Evolutionary conservation across 2,329 filamentous ascomycete genomes (phyloP).

Genomic region (Phyllosticta citribraziliensis): DNA sequence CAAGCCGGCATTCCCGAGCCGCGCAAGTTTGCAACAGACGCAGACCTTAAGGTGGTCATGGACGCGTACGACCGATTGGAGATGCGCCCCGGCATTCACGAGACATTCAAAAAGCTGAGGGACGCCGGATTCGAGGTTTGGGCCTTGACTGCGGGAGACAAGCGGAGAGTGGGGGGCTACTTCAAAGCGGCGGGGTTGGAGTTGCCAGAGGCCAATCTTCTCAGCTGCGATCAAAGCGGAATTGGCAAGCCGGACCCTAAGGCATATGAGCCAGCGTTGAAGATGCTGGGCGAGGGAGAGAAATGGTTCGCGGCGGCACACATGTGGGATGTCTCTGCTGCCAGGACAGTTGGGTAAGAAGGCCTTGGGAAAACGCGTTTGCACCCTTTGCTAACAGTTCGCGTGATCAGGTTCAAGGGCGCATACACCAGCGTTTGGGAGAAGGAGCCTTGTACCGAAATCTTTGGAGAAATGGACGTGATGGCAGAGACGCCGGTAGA

Average conservation of each 20-base stretch:
- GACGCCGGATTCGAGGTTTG: slow-evolving; percentile 43
- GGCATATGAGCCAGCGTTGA: slow-evolving; percentile 37
- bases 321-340: slow-evolving; percentile 46
- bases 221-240: slow-evolving; percentile 40
- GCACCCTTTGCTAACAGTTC: slow-evolving; percentile 16
- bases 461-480: slow-evolving; percentile 46
- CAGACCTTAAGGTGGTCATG: slow-evolving; percentile 33
- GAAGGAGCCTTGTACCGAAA: slow-evolving; percentile 39
- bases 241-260: slow-evolving; percentile 42
- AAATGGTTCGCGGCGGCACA: slow-evolving; percentile 51
- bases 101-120: slow-evolving; percentile 35
- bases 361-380: background rate
- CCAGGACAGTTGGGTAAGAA: slow-evolving; percentile 34
- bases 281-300: slow-evolving; percentile 30
- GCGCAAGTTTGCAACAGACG: slow-evolving; percentile 32
- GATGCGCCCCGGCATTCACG: slow-evolving; percentile 31
- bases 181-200: slow-evolving; percentile 40
- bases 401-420: slow-evolving; percentile 29
- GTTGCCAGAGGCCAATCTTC: slow-evolving; percentile 42
- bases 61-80: slow-evolving; percentile 25
- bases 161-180: slow-evolving; percentile 41
- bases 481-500: slow-evolving; percentile 36
- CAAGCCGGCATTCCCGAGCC: slow-evolving; percentile 37
- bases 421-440: slow-evolving; percentile 47
- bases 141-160: slow-evolving; percentile 45